Base-by-base conservation (phyloP, 345 rosid species). In the Cardamine resedifolia region DNA sequence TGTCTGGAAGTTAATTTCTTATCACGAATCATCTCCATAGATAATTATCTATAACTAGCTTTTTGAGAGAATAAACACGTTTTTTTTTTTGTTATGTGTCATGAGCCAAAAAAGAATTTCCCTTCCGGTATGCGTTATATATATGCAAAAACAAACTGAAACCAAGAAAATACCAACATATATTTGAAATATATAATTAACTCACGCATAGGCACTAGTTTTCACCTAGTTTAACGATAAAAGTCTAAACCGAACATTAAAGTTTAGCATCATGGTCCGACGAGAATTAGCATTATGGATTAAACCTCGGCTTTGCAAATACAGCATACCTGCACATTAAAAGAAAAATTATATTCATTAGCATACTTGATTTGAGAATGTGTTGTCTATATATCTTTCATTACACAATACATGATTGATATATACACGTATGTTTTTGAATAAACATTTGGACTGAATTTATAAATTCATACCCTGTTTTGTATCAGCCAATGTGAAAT, bases 221-320 rank as follows among this genome's bases (percentile, higher is more conserved):
- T 36, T 20, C 30, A 34, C 3, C 3, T 19, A 58, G 60, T n/a
- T n/a, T n/a, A 33, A 31, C 15, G 36, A 56, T 56, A 28, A 15
- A 34, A 10, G 27, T 58, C 45, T 34, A 58, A 34, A 6, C 64
- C 47, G 5, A 19, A 58, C 9, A 34, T 10, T 10, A 21, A 7
- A 36, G 30, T 3, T 15, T 6, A 30, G 47, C 12, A 23, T 58
- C 60, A 24, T 27, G 16, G 6, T 51, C 19, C 45, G 7, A 43
- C 53, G 43, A 20, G 21, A 61, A 9, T 15, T 19, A 8, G 7
- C 19, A 60, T 50, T 44, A 44, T 28, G 55, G 27, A 27, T 21
- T 56, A 62, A 47, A 58, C 75, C 50, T 71, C 50, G n/a, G 75
- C 75, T 36, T 60, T 71, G 75, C 75, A 71, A 48, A 71, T 14